Base-by-base conservation (phyloP, 345 rosid genomes). In the Schrenkiella parvula region DNA sequence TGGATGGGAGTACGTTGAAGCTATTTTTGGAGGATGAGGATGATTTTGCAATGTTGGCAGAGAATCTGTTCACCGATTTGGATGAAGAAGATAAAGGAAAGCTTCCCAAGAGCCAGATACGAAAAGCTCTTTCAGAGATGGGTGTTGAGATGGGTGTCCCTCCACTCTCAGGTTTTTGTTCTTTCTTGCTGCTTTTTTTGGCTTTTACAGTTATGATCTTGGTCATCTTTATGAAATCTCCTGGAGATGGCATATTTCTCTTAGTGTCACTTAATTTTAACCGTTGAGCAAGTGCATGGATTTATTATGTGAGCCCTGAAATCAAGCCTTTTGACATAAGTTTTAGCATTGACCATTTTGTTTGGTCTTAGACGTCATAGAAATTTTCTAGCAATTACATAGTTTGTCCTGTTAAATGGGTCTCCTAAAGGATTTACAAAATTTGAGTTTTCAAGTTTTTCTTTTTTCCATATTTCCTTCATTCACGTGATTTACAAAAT, bases 91-190 rank as follows among this genome's bases (percentile, higher is more conserved):
- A 92, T 75, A 84, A 78, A 37, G 96, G 98, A 61, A 92, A 89
- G 86, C 83, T 89, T 74, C 66, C 63, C 57, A 89, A 86, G 66
- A 75, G 77, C 34, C 76, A 83, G 82, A 81, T 86, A 21, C 76
- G 80, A 53, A 79, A 68, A 70, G 93, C 97, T 13, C 90, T 90
- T 74, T 58, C 68, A 46, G 82, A 80, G 15, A 87, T 93, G 97
- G 98, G 98, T 42, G 85, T 87, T 62, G 90, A 85, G 52, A 84
- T 88, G 93, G 98, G 98, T 64, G 78, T 90, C 29, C 97, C 98
- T 82, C 89, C 97, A 19, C 68, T 86, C 80, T 79, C 89, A 84
- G 93, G 98, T 90, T n/a, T n/a, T 78, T 29, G 21, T 63, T 39
- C 47, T 55, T 50, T 31, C 47, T 59, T 71, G 44, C 19, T 34